Base-by-base conservation (phyloP, 805 yeast species). In the Wickerhamomyces subpelliculosus region DNA sequence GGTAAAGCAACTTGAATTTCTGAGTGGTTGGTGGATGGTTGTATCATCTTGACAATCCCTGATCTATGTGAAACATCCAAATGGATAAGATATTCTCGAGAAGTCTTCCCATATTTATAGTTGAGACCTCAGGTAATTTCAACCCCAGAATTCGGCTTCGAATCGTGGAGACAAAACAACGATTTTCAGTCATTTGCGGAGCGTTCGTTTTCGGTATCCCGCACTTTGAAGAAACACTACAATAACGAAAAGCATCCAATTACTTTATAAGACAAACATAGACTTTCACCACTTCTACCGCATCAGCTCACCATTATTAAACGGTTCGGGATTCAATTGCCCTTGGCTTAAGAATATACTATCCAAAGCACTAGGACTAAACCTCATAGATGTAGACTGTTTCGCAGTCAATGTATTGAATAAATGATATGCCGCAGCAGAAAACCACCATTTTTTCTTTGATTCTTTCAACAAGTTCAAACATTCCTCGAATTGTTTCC, bases 401-500 rank as follows among this genome's bases (percentile, higher is more conserved):
- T 21, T 27, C 17, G 35, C 27, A 22, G 17, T 32, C 18, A 39
- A 25, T 6, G 34, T 26, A 5, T 32, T 27, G 20, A 40, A 40
- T 11, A 33, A 11, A 32, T 29, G 19, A 25, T 26, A 35, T 3
- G 40, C 24, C 25, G 44, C 44, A n/a, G 41, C 44, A 8, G 44
- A 32, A 19, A 37, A 28, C 44, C 44, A 41, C 36, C 36, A 41
- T 25, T 35, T 41, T 7, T 16, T 8, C n/a, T 32, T 34, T 14
- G 28, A 32, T 9, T 12, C 14, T 4, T 24, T 13, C 24, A 41
- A 29, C 8, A 41, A n/a, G 5, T 20, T 16, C 8, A 41, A 12
- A 11, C 44, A 40, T 10, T 29, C 21, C 10, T 28, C 11, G 13
- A 35, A 23, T 25, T 38, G 40, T 2, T 25, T 20, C 6, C n/a